Percentiles rank a stretch among this genome's conserved stretches.
Evolutionary conservation across 108 stramenopile genomes (phyloP).

Genomic region (Cyclotella baltica): DNA sequence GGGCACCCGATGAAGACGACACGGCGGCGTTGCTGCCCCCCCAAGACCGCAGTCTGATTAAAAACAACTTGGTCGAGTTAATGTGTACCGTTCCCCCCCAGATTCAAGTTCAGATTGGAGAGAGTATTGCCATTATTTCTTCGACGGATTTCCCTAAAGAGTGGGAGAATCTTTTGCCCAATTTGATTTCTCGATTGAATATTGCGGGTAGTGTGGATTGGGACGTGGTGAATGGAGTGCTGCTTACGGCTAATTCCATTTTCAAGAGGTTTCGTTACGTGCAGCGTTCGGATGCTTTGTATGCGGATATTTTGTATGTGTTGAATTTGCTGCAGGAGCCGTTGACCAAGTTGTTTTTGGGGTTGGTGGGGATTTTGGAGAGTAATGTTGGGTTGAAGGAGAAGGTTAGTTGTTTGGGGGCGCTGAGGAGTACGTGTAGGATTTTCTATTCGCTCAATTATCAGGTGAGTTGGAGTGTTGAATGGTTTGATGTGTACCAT

Average conservation of each 20-base stretch:
- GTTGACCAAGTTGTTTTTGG: conserved; percentile 75
- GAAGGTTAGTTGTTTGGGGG: conserved; percentile 69
- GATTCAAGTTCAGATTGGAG: conserved; percentile 94
- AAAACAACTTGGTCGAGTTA: conserved; percentile 93
- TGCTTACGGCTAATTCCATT: conserved; percentile 94
- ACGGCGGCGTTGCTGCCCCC: conserved; percentile 60
- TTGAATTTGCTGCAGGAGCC: conserved; percentile 85
- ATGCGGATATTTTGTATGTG: conserved; percentile 85
- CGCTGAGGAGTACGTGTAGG: conserved; percentile 86
- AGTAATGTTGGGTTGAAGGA: conserved; percentile 37
- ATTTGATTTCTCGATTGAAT: conserved; percentile 81
- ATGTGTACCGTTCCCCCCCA: conserved; percentile 93
- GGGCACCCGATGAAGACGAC: conserved; percentile 80
- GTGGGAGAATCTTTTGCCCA: conserved; percentile 95
- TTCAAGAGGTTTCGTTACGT: conserved; percentile 95
- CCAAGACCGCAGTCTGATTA: conserved; percentile 89
- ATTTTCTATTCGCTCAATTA: conserved; percentile 97
- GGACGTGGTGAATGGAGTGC: conserved; percentile 91
- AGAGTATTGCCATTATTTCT: conserved; percentile 94
- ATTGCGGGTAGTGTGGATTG: conserved; percentile 56
- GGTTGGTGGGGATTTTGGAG: conserved; percentile 65
- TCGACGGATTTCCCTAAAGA: conserved; percentile 91
- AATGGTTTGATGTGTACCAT: not conserved
- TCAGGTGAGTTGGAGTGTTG: conserved; percentile 45
- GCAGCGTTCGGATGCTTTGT: conserved; percentile 84